Evolutionary conservation across 2,329 filamentous ascomycete genomes (phyloP), one percentile per base, ranked within the genome.

Genomic region (Fusarium sp.): DNA sequence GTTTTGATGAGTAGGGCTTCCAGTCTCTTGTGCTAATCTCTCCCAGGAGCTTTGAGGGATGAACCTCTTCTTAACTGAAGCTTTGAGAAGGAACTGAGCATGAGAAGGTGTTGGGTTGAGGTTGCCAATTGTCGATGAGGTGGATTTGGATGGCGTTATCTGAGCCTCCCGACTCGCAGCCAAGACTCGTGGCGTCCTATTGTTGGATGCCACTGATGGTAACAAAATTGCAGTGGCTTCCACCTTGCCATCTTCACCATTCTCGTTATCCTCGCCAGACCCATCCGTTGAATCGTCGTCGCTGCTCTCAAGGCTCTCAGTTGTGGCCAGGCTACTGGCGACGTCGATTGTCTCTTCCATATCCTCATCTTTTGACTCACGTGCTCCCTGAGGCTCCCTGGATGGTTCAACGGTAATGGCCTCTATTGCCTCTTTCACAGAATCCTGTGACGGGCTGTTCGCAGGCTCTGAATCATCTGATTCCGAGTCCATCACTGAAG

Each of bases 1-100:
- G 8, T n/a, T 49, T 28, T 35, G 57, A 28, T 28, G 20, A n/a
- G 55, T 18, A 20, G 47, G 53, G 15, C 37, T 60, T 16, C 49
- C 39, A 11, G 67, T 39, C 43, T 69, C 44, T 12, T 46, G 54
- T 24, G 66, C 66, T n/a, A 69, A 55, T 23, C 57, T 74, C 33
- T 67, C 62, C 77, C 69, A 76, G 13, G 74, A 70, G 9, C 63
- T 72, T 23, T 68, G 60, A 15, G 76, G 70, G 23, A 77, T 68
- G 26, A 74, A 58, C 6, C 53, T 69, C 47, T 71, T 70, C 46
- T 71, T 70, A 10, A 76, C 35, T 12, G 76, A 70, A 31, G 47
- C 54, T 23, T 67, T 75, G 3, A 77, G 52, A 18, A 74, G 70
- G 33, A 68, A 70, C 5, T 63, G 66, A 10, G 54, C 41, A 53